Conservation (phyloP, 2,329 filamentous ascomycete species). For the Myriangium duriaei region DNA sequence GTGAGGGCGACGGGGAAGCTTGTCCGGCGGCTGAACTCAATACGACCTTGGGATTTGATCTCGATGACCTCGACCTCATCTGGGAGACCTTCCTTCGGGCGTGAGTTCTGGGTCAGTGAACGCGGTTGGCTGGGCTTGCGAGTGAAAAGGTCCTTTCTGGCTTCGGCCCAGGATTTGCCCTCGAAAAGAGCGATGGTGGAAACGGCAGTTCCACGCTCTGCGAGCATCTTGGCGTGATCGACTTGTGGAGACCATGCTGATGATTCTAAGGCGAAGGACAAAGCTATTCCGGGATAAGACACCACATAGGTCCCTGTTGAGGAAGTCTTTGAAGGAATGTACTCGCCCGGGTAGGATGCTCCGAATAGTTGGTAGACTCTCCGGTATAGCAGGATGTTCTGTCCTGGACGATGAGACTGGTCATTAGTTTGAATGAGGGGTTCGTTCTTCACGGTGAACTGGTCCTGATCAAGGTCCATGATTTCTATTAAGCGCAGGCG, state of each 20-base stretch:
- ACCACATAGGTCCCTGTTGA: constrained; percentile 69
- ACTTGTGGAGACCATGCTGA: constrained; percentile 62
- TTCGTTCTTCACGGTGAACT: constrained; percentile 59
- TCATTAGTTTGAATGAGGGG: constrained; percentile 9
- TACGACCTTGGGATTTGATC: constrained; percentile 62
- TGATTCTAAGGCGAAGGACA: constrained; percentile 69
- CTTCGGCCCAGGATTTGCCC: constrained; percentile 82
- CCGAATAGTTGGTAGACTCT: constrained; percentile 90
- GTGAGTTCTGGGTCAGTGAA: constrained; percentile 53
- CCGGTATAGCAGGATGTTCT: constrained; percentile 45
- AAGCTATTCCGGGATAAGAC: constrained; percentile 88
- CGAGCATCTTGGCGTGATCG: constrained; percentile 78
- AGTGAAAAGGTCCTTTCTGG: constrained; percentile 63
- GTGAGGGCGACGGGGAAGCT: constrained; percentile 56
- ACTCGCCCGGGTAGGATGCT: constrained; percentile 89
- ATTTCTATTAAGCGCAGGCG: constrained; percentile 83
- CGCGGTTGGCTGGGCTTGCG: constrained; percentile 62
- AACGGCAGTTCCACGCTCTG: constrained; percentile 64
- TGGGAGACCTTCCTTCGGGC: constrained; percentile 66
- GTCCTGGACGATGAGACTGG: constrained; percentile 38
- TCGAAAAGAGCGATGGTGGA: constrained; percentile 83
- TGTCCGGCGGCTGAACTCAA: constrained; percentile 66
- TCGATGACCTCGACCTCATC: constrained; percentile 77
- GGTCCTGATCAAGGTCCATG: constrained; percentile 74
- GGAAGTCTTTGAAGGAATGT: constrained; percentile 50